Percentiles rank a stretch among this genome's conserved stretches.
phyloP scores from a whole-genome alignment of 2,329 filamentous ascomycete species.

The Saccharata proteae region DNA sequence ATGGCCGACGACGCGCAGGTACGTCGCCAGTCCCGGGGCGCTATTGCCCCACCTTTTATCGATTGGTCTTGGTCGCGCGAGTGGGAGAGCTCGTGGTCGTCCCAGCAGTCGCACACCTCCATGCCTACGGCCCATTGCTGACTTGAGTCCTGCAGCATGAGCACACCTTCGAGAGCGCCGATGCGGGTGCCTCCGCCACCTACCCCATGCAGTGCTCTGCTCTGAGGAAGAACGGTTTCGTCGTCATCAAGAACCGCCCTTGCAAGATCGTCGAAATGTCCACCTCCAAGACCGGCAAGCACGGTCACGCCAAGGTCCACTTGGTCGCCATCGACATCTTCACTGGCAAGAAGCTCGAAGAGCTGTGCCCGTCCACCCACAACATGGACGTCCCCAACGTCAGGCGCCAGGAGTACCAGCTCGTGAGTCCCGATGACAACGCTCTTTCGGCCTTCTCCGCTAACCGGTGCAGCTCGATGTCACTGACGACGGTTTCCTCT shows the following conservation, averaged over 20 bases:
- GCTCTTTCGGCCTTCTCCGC: no score
- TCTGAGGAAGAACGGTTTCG: conserved; percentile 97
- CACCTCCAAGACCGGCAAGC: conserved; percentile 99
- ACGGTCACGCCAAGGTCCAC: conserved; percentile 99
- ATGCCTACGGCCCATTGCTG: conserved; percentile 9
- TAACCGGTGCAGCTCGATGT: conserved; percentile 92
- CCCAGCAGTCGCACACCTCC: conserved; percentile 13
- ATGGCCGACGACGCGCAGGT: conserved; percentile 59
- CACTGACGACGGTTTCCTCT: conserved; percentile 87
- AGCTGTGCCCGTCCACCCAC: conserved; percentile 93
- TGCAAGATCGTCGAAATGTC: conserved; percentile 99
- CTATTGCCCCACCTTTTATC: conserved; percentile 26
- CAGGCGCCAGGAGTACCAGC: conserved; percentile 77
- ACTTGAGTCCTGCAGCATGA: conserved; percentile 33
- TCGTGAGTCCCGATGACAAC: conserved; percentile 51
- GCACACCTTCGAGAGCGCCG: conserved; percentile 78
- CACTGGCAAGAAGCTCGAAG: conserved; percentile 98
- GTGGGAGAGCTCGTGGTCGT: no score
- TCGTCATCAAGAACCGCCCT: conserved; percentile 95
- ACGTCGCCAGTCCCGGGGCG: conserved; percentile 24
- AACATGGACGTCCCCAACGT: conserved; percentile 98
- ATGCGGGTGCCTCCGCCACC: conserved; percentile 90
- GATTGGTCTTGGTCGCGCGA: conserved; percentile 17
- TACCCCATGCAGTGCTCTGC: conserved; percentile 99
- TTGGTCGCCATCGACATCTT: conserved; percentile 97